These are phyloP conservation scores for Termitomyces sp. DNA, from an alignment of 768 basidiomycete genomes.

Conservation along the genomic window DNA sequence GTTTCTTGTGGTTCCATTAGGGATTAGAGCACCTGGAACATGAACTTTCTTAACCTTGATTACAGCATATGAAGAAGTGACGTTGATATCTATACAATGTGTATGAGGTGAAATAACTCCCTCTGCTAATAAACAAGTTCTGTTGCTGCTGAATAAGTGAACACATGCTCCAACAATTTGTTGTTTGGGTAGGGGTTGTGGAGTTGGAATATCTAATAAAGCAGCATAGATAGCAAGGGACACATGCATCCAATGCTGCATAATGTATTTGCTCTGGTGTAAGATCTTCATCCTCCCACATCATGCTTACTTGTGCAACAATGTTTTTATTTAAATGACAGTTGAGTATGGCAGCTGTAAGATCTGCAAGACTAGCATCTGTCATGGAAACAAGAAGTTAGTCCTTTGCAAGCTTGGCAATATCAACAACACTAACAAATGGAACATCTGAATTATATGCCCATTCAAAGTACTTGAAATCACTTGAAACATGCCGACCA, in stretches of 20 bases:
- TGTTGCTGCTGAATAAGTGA: not conserved
- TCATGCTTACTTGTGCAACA: conserved; percentile 12
- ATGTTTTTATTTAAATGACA: conserved; percentile 18
- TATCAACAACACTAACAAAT: conserved; percentile 23
- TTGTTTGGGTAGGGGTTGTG: not conserved
- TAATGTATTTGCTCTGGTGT: conserved; percentile 14
- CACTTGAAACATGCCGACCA: conserved; percentile 1
- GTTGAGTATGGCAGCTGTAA: conserved; percentile 21
- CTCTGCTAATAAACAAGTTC: not conserved
- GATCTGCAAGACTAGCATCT: conserved; percentile 23
- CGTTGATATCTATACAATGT: not conserved
- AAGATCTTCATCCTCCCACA: too few relatives aligned
- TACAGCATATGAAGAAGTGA: not conserved
- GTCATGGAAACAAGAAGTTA: conserved; percentile 13
- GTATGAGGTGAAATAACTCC: not conserved
- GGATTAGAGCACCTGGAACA: conserved; percentile 2
- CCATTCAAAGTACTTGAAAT: conserved; percentile 1
- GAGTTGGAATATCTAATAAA: conserved; percentile 5
- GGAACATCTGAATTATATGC: not conserved
- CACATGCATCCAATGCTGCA: conserved; percentile 18
- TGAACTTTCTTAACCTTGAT: conserved; percentile 2
- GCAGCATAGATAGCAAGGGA: conserved; percentile 9
- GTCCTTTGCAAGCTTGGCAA: conserved; percentile 24
- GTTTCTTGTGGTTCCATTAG: not conserved
- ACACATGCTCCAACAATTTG: not conserved